Conservation (phyloP, 345 rosid genomes). For the Trapa incisa region DNA sequence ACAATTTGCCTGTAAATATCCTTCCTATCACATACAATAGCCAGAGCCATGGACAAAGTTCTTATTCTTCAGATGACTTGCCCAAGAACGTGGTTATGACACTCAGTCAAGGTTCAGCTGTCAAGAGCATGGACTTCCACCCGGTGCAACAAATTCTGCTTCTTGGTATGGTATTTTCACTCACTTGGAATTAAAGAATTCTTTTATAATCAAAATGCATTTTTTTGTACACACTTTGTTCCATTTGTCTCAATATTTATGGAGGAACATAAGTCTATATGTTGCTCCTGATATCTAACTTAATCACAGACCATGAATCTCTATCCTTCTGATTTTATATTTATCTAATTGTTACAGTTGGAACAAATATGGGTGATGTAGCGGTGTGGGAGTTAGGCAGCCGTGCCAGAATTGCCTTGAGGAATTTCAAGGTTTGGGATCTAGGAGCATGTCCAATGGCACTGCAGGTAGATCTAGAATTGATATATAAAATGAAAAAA, state of each 20-base stretch:
- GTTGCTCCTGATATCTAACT: too few relatives aligned
- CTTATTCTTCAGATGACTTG: slow-evolving; percentile 64
- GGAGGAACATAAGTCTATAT: background rate
- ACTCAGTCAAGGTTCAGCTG: slow-evolving; percentile 58
- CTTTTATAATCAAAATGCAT: background rate
- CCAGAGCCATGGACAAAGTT: slow-evolving; percentile 65
- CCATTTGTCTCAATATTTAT: background rate
- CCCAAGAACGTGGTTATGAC: slow-evolving; percentile 53
- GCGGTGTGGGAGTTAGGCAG: slow-evolving; percentile 65
- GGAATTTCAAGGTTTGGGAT: slow-evolving; percentile 59
- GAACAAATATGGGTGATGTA: slow-evolving; percentile 66
- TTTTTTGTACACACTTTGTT: background rate
- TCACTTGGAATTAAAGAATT: background rate
- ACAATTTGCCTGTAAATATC: slow-evolving; percentile 55
- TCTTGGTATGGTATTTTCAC: slow-evolving; percentile 34
- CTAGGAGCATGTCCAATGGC: slow-evolving; percentile 37
- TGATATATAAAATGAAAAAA: background rate
- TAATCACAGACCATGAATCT: too few relatives aligned
- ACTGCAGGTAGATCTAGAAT: slow-evolving; percentile 39
- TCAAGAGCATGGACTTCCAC: slow-evolving; percentile 88
- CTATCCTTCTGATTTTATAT: background rate
- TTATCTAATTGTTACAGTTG: slow-evolving; percentile 37
- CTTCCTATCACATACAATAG: slow-evolving; percentile 48
- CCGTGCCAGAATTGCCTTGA: slow-evolving; percentile 44
- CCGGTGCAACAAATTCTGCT: slow-evolving; percentile 65